Conservation (phyloP, 169 alveolate species). For the Plasmodium coatneyi region DNA sequence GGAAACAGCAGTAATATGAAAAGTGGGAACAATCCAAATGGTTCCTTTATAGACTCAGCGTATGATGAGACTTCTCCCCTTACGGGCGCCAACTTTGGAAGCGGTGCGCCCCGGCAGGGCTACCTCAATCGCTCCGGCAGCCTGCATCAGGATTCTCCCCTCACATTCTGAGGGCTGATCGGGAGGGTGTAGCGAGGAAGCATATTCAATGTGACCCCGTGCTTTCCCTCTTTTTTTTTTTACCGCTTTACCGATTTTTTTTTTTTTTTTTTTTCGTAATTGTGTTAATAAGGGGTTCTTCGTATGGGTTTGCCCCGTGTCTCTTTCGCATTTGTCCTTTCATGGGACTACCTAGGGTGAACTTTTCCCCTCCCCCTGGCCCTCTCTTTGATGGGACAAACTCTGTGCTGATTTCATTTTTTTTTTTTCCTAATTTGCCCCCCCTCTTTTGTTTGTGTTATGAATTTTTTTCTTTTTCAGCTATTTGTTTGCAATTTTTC, state of each 20-base stretch:
- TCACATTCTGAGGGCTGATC: neutral
- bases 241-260: neutral
- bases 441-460: too few relatives aligned
- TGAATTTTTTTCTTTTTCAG: too few relatives aligned
- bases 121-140: constrained; percentile 20
- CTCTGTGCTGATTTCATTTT: neutral
- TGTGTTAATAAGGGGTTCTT: neutral
- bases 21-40: neutral
- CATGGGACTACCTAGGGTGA: neutral
- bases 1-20: neutral
- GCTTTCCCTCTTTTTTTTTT: neutral
- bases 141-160: neutral
- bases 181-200: neutral
- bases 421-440: neutral
- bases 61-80: constrained; percentile 62
- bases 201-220: neutral
- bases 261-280: neutral
- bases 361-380: neutral
- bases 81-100: constrained; percentile 12
- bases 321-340: neutral
- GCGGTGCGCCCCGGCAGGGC: neutral
- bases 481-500: too few relatives aligned
- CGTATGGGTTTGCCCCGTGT: too few relatives aligned
- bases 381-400: neutral
- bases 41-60: constrained; percentile 26